Base-by-base conservation (phyloP, 225 moss, liverwort and hornwort genomes). In the Bryum argenteum region DNA sequence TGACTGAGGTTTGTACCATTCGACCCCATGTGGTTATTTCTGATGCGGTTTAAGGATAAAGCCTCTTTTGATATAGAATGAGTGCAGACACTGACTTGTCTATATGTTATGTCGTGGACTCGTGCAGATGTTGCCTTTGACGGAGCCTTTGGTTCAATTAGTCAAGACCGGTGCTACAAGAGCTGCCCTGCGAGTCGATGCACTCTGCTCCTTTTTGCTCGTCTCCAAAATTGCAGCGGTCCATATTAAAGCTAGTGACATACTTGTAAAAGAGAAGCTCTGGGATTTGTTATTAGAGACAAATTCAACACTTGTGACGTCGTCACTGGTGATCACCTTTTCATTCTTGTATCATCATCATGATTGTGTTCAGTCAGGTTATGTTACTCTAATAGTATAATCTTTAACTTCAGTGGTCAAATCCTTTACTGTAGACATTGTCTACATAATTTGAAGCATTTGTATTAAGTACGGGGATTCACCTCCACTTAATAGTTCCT, bases 141-240 rank as follows among this genome's bases (percentile, higher is more conserved):
- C 88, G 71, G 94, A 92, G 75, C 89, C 91, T 59, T 79, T 94
- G 63, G 26, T 92, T 65, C 92, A 88, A 69, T 76, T 94, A 47
- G 84, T 90, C 10, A 98, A 94, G 80, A 88, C 79, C 73, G 90
- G 98, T 45, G 64, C 84, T 45, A 68, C 78, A 42, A 98, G 86
- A 76, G 88, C 92, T 82, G 89, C 92, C 20, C 82, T 89, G 63
- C 88, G 98, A 67, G 79, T 92, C 71, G 98, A 98, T 78, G 94
- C 91, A 66, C 84, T 98, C 38, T 98, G 83, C 71, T 85, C 94
- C 20, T 82, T 87, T 53, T 80, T 94, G 63, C 89, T 98, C 38
- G 86, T 94, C 38, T 82, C 94, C 55, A 81, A 77, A 69, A 84
- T 94, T 84, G 87, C 92, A 74, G 77, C 91, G 62, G 66, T 92